Base-by-base conservation (phyloP, 257 asterid species). In the Petrea volubilis region DNA sequence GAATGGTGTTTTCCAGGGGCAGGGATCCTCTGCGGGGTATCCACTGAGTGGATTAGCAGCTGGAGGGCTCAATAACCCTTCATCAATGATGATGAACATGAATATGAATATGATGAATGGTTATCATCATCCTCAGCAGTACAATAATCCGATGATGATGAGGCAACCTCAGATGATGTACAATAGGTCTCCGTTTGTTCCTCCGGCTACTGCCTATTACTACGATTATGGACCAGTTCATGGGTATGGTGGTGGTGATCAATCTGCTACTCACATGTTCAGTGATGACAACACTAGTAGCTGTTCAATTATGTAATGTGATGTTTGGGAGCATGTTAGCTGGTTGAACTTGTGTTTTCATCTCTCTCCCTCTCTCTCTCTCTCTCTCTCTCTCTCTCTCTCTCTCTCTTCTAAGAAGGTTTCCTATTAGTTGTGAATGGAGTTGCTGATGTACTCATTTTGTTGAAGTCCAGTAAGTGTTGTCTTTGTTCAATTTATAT, bases 281-380 rank as follows among this genome's bases (percentile, higher is more conserved):
- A 83, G 84, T 73, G 96, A 87, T 74, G 91, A 88, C 55, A 91
- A 87, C 77, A 38, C 89, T 12, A 75, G 81, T 33, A 78, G 89
- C 68, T 88, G 96, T 71, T 81, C 88, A 4, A 66, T 91, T 56
- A 85, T 91, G 96, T 91, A 65, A 82, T 6, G 0, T 17, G 18
- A 8, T 0, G 5, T 15, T 65, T 43, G 44, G 36, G 51, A 7
- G 18, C 5, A 65, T 29, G 27, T 27, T 10, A 34, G 11, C 13
- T 29, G 1, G 0, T 24, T n/a, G 15, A 7, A 18, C 28, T 46
- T 44, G 71, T 25, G 43, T 65, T 21, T 23, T 21, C 13, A 5
- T 7, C 18, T 13, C 0, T 18, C 24, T 47, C 7, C 5, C 5
- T n/a, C 2, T 15, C n/a, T 31, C 15, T 4, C n/a, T 34, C 1